These are phyloP conservation scores for Skeletonema grethae DNA, from an alignment of 108 stramenopile genomes.

Conservation along the genomic window DNA sequence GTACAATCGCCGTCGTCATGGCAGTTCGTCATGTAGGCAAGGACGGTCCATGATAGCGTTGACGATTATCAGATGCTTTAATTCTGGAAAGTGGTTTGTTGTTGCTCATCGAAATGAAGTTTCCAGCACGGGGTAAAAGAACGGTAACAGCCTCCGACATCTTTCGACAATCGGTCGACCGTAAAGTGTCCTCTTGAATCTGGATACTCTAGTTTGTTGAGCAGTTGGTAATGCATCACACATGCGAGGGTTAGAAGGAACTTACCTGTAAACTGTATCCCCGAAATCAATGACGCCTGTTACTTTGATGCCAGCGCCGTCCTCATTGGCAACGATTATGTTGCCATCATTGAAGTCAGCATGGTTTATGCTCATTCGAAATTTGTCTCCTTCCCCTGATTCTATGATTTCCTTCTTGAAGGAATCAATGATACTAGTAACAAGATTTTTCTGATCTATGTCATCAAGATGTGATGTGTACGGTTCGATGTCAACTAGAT, in stretches of 20 bases:
- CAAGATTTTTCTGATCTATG: slow-evolving; percentile 49
- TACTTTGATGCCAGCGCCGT: slow-evolving; percentile 38
- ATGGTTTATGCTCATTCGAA: slow-evolving; percentile 59
- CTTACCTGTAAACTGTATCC: slow-evolving; percentile 86
- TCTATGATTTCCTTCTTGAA: slow-evolving; percentile 69
- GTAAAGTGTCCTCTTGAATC: slow-evolving; percentile 44
- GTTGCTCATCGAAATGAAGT: slow-evolving; percentile 91
- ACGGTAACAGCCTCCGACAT: slow-evolving; percentile 78
- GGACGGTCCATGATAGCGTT: slow-evolving; percentile 87
- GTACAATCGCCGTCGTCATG: slow-evolving; percentile 89
- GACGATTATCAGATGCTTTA: slow-evolving; percentile 90
- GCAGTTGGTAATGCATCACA: slow-evolving; percentile 12
- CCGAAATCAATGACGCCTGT: slow-evolving; percentile 92
- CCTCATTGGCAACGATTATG: slow-evolving; percentile 65
- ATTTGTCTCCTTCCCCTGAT: slow-evolving; percentile 43
- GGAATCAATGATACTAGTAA: slow-evolving; percentile 63
- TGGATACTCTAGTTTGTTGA: slow-evolving; percentile 82
- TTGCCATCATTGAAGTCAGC: slow-evolving; percentile 93
- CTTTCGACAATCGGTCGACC: slow-evolving; percentile 87
- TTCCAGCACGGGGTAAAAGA: slow-evolving; percentile 54
- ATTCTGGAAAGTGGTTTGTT: slow-evolving; percentile 79
- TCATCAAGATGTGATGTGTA: slow-evolving; percentile 71
- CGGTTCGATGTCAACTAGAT: slow-evolving; percentile 60
- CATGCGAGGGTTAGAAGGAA: not conserved
- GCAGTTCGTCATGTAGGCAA: slow-evolving; percentile 44